Conservation (phyloP, 2,329 filamentous ascomycete species). For the Penicillium sp. region DNA sequence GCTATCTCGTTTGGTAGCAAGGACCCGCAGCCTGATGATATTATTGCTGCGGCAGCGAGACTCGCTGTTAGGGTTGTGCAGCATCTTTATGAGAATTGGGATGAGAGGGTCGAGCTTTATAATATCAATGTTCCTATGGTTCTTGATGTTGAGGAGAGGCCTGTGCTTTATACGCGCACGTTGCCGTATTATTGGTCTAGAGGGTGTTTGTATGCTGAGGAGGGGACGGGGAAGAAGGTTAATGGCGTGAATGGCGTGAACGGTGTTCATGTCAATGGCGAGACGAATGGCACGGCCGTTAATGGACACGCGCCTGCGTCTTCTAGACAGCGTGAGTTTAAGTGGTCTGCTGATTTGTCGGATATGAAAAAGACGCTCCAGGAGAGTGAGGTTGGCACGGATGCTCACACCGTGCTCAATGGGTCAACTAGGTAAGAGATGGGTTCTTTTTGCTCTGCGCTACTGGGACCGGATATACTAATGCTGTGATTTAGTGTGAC, state of each 20-base stretch:
- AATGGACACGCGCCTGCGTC: conserved; percentile 21
- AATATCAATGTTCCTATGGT: conserved; percentile 83
- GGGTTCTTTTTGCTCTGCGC: not conserved
- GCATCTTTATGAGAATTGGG: conserved; percentile 71
- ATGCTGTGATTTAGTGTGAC: conserved; percentile 65
- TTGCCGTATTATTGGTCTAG: conserved; percentile 82
- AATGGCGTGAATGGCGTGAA: conserved; percentile 29
- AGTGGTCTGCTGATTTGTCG: conserved; percentile 80
- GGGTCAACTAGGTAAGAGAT: conserved; percentile 70
- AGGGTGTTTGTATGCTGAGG: conserved; percentile 76
- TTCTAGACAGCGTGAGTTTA: conserved; percentile 77
- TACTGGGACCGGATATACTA: not conserved
- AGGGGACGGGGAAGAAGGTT: conserved; percentile 54
- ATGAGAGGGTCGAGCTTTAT: conserved; percentile 71
- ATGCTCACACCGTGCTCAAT: conserved; percentile 85
- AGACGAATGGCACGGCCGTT: not conserved
- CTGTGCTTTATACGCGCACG: conserved; percentile 74
- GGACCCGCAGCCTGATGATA: conserved; percentile 70
- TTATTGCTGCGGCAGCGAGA: conserved; percentile 71
- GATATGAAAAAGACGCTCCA: conserved; percentile 84
- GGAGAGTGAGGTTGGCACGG: conserved; percentile 71
- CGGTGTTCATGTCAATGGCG: conserved; percentile 1
- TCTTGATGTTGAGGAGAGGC: conserved; percentile 65
- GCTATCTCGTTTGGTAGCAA: conserved; percentile 83
- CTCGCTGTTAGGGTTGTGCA: conserved; percentile 74